Evolutionary conservation across 75 land plant species (phyloP).

Genomic region (Pinus taeda): DNA sequence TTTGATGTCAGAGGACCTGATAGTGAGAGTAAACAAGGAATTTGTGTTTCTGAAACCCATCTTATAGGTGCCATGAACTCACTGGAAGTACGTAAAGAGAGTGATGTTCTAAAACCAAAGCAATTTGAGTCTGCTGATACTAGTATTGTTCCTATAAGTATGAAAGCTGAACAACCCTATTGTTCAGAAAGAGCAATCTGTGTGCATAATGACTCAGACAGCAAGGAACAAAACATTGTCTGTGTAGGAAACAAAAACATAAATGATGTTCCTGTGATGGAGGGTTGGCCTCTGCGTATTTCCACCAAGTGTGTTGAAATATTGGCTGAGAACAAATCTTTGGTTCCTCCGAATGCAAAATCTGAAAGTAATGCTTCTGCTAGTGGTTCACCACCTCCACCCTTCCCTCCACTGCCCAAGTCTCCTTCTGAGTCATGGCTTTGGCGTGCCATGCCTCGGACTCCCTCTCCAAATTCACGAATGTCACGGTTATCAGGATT

Average conservation of each 20-base stretch:
- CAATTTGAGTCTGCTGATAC: neutral
- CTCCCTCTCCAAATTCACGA: conserved; percentile 20
- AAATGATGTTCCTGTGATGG: neutral
- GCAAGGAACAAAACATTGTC: neutral
- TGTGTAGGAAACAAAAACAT: conserved; percentile 2
- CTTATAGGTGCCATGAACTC: neutral
- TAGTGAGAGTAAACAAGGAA: neutral
- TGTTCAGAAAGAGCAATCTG: conserved; percentile 3
- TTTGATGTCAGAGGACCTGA: neutral
- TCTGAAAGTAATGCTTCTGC: neutral
- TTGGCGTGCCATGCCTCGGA: conserved; percentile 39
- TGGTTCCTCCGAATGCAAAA: conserved; percentile 1
- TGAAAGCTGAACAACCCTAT: neutral
- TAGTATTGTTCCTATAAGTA: neutral
- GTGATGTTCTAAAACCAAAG: neutral
- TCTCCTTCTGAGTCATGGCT: conserved; percentile 68
- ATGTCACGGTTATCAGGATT: conserved; percentile 8
- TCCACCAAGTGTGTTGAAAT: conserved; percentile 2
- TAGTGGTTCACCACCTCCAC: neutral
- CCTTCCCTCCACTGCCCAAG: conserved; percentile 22
- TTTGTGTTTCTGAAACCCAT: neutral
- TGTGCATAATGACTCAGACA: neutral
- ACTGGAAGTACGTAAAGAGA: neutral
- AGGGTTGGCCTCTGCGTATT: conserved; percentile 14
- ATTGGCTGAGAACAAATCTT: neutral